These are phyloP conservation scores for Dendrocalamus sinicus DNA, from an alignment of 176 grass and related monocot species.

Conservation along the genomic window DNA sequence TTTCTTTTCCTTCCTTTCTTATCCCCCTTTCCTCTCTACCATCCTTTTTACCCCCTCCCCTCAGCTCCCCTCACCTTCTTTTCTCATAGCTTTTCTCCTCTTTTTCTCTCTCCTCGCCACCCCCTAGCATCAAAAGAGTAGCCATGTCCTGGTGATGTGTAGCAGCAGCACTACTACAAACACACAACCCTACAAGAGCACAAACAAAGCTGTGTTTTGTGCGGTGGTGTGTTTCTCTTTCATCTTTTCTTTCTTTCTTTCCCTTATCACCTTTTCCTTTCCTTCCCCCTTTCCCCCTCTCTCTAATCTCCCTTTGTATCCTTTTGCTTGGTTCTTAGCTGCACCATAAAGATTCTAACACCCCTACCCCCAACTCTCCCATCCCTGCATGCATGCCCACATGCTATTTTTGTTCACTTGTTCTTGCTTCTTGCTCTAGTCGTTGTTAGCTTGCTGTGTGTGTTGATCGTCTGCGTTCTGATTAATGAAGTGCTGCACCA, in stretches of 20 bases:
- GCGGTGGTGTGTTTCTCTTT: constrained; percentile 71
- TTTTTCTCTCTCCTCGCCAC: constrained; percentile 59
- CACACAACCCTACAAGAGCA: constrained; percentile 73
- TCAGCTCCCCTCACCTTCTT: constrained; percentile 22
- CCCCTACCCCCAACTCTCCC: constrained; percentile 6
- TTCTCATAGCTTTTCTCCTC: constrained; percentile 64
- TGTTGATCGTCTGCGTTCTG: constrained; percentile 42
- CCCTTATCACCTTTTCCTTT: constrained; percentile 62
- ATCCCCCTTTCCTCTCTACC: constrained; percentile 55
- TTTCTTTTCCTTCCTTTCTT: constrained; percentile 74
- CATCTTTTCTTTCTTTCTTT: constrained; percentile 50
- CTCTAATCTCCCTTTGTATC: constrained; percentile 70
- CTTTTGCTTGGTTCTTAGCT: constrained; percentile 76
- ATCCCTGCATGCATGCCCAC: constrained; percentile 38
- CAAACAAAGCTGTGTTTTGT: constrained; percentile 73
- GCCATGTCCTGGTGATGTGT: constrained; percentile 66
- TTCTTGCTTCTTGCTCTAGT: constrained; percentile 53
- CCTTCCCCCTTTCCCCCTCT: constrained; percentile 33
- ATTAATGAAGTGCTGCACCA: constrained; percentile 39
- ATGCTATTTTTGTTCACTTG: constrained; percentile 43
- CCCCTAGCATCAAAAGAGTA: constrained; percentile 65
- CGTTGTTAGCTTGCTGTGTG: constrained; percentile 27
- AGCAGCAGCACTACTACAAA: constrained; percentile 41
- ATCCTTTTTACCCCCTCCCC: constrained; percentile 52
- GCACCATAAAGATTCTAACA: constrained; percentile 54